phyloP scores from a whole-genome alignment of 2,329 filamentous ascomycete genomes.

The Hypoxylon sp. region DNA sequence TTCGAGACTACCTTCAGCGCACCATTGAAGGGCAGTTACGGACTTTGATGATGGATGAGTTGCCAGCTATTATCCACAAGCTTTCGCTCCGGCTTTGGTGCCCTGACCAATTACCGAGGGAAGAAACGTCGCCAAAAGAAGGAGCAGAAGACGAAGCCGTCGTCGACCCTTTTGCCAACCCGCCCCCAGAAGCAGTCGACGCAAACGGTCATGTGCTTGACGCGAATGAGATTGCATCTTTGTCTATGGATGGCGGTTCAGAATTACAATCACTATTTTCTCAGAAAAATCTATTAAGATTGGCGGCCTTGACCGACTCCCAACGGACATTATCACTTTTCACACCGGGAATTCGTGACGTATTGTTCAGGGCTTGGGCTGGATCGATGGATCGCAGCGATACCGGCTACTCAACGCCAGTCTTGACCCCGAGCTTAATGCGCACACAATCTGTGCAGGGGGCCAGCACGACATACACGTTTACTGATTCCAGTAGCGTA shows the following conservation, averaged over 20 bases:
- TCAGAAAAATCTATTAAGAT: constrained; percentile 89
- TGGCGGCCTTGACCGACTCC: constrained; percentile 87
- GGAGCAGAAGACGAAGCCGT: constrained; percentile 69
- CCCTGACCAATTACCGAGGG: constrained; percentile 82
- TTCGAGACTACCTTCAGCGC: constrained; percentile 95
- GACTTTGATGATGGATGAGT: constrained; percentile 96
- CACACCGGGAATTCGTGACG: constrained; percentile 90
- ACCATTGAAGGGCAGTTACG: constrained; percentile 95
- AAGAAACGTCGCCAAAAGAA: constrained; percentile 70
- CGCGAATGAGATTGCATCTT: constrained; percentile 79
- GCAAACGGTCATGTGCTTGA: constrained; percentile 83
- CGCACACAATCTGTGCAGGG: constrained; percentile 75
- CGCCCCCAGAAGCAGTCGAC: constrained; percentile 86
- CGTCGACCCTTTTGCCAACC: constrained; percentile 85
- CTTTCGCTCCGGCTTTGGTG: constrained; percentile 91
- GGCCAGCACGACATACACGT: constrained; percentile 76
- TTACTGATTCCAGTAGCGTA: constrained; percentile 78
- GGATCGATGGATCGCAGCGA: constrained; percentile 81
- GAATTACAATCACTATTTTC: constrained; percentile 94
- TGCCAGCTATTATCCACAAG: constrained; percentile 95
- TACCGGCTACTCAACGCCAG: constrained; percentile 63
- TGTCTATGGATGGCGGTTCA: constrained; percentile 83
- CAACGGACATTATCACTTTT: constrained; percentile 93
- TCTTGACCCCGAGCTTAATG: constrained; percentile 68
- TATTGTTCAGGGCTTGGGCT: constrained; percentile 93